phyloP scores from a whole-genome alignment of 805 yeast species.

The Pichia rugopelliculosa region DNA sequence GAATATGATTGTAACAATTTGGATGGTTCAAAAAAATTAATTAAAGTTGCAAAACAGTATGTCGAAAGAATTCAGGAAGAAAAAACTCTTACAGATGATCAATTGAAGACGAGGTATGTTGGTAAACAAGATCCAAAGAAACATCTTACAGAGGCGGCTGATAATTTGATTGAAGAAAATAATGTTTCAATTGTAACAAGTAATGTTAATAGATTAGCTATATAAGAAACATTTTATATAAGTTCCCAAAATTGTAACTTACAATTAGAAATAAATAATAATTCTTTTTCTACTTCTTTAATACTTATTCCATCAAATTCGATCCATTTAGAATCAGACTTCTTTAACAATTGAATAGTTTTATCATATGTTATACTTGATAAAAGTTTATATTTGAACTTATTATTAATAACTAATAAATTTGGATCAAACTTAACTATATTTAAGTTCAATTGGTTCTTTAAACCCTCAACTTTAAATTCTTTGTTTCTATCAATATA shows the following conservation, averaged over 20 bases:
- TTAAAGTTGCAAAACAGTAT: constrained; percentile 82
- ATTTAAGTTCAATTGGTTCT: constrained; percentile 46
- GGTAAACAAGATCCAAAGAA: constrained; percentile 99
- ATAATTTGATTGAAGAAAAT: constrained; percentile 79
- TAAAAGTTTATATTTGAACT: constrained; percentile 34
- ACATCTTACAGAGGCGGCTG: constrained; percentile 87
- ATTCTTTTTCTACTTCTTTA: constrained; percentile 42
- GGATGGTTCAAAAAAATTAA: constrained; percentile 69
- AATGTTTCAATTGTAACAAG: constrained; percentile 82
- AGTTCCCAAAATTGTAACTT: constrained; percentile 63
- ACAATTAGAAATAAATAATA: constrained; percentile 54
- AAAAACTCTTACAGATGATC: constrained; percentile 78
- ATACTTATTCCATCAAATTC: constrained; percentile 48
- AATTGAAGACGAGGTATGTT: constrained; percentile 89
- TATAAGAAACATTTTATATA: constrained; percentile 34
- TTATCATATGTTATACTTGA: constrained; percentile 43
- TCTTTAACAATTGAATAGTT: constrained; percentile 43
- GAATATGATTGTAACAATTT: constrained; percentile 70
- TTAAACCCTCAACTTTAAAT: constrained; percentile 24
- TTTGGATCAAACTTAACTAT: constrained; percentile 51
- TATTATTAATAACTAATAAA: constrained; percentile 23
- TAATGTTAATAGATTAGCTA: constrained; percentile 83
- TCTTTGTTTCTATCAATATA: constrained; percentile 46
- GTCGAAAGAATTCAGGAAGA: constrained; percentile 90
- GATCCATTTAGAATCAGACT: constrained; percentile 42